Evolutionary conservation across 352 stramenopile genomes (phyloP), one percentile per base, ranked within the genome.

Genomic region (Lagenidium giganteum): DNA sequence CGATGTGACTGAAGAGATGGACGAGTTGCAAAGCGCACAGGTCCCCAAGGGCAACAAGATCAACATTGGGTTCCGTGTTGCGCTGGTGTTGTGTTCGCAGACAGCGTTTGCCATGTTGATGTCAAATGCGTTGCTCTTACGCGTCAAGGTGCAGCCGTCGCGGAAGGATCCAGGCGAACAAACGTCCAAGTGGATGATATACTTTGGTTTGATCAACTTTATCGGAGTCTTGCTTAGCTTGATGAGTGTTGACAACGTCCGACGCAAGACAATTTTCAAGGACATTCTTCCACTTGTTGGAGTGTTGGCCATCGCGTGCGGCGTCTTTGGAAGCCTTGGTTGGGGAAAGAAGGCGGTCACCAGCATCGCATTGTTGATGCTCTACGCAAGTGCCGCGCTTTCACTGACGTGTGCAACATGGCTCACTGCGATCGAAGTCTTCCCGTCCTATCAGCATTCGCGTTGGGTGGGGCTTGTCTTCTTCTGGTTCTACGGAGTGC

Each of bases 251-350:
- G 83, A 94, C 47, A 91, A 75, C 37, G 49, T 94, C 29, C 79
- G 78, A 13, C 79, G 83, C 50, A 94, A 94, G 59, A 94, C 83
- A 9, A 84, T 94, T 20, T 84, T 90, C 52, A 94, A 94, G 54
- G 83, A 92, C 35, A 78, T 92, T 37, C 38, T 94, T 27, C 82
- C 83, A 14, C 72, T 94, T 41, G 69, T 66, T n/a, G 73, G 64
- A 7, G 54, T 59, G 1, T 52, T 94, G 14, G 76, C 80, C 23
- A 43, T 75, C 18, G 72, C 63, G 0, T 88, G 77, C 38, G 75
- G 80, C 11, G 75, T 65, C 5, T 26, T 93, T 7, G 66, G 70
- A 11, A 67, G 62, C n/a, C 62, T 69, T 18, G 63, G 61, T 1
- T 51, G 77, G 22, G 51, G 76, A 27, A 43, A 63, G 25, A 77